Conservation (phyloP, 805 yeast species). For the Blastobotrys robertii region DNA sequence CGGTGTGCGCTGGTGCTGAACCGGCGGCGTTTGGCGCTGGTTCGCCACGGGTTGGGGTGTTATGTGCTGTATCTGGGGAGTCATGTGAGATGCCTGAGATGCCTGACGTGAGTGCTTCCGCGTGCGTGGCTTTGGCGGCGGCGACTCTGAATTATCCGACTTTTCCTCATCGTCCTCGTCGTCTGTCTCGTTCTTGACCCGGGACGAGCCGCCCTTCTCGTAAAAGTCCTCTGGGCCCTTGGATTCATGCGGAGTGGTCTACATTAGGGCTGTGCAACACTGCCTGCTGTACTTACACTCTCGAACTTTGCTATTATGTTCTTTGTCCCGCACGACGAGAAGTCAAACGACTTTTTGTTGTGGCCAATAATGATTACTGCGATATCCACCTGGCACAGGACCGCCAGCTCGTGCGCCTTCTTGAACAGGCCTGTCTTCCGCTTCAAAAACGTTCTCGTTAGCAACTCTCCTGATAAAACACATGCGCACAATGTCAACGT, state of each 20-base stretch:
- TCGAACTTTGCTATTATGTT: slow-evolving; percentile 28
- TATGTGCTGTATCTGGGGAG: too few species aligned
- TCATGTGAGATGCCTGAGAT: not conserved
- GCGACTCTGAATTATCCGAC: too few species aligned
- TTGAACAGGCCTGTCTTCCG: slow-evolving; percentile 86
- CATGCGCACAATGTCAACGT: not conserved
- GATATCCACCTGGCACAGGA: slow-evolving; percentile 84
- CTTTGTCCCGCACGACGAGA: slow-evolving; percentile 55
- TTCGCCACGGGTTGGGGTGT: too few species aligned
- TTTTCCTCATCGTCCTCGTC: too few species aligned
- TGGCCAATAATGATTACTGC: slow-evolving; percentile 83
- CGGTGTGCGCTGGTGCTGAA: not conserved
- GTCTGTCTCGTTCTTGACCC: not conserved
- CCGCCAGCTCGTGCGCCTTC: slow-evolving; percentile 77
- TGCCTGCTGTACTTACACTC: slow-evolving; percentile 9
- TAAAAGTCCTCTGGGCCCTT: too few species aligned
- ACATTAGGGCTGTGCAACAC: slow-evolving; percentile 1
- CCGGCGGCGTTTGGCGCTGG: not conserved
- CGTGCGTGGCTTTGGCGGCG: too few species aligned
- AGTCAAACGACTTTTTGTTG: slow-evolving; percentile 72
- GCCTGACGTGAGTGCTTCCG: too few species aligned
- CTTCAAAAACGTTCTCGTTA: slow-evolving; percentile 64
- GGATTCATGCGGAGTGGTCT: too few species aligned
- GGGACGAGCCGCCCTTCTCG: not conserved
- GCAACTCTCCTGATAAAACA: not conserved